Conservation (phyloP, 139 green algal species). For the Chlamydomonas schloesseri region DNA sequence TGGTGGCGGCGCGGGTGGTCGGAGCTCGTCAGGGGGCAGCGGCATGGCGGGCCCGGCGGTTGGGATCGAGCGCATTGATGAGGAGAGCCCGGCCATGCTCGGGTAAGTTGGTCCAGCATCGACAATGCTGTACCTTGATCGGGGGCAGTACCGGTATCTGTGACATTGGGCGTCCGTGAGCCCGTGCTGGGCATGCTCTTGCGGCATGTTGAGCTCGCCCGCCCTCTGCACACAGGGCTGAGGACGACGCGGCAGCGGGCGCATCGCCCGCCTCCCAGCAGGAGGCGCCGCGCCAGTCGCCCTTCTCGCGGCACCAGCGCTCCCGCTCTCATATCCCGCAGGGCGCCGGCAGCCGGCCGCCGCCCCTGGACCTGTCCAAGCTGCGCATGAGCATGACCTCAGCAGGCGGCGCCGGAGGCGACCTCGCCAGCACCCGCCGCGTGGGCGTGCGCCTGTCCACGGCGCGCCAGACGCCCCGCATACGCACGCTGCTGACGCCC, state of each 20-base stretch:
- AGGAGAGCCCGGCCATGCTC: not conserved
- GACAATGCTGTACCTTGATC: too few species aligned
- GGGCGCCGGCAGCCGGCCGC: too few species aligned
- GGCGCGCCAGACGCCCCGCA: not conserved
- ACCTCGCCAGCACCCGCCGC: conserved; percentile 11
- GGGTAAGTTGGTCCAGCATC: too few species aligned
- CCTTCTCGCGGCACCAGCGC: not conserved
- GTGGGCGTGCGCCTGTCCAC: conserved; percentile 9
- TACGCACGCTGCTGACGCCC: conserved; percentile 21
- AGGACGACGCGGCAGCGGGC: not conserved
- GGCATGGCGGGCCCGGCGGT: not conserved
- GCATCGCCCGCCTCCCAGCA: not conserved
- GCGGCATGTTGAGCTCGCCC: too few species aligned
- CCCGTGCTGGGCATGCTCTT: too few species aligned
- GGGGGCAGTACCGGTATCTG: too few species aligned
- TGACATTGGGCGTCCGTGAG: too few species aligned
- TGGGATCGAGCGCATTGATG: conserved; percentile 3
- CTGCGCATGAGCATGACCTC: conserved; percentile 6
- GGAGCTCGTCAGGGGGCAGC: not conserved
- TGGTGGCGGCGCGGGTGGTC: not conserved
- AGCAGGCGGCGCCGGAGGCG: not conserved
- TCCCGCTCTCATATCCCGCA: not conserved
- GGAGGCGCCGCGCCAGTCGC: not conserved
- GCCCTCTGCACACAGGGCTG: not conserved
- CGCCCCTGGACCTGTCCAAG: conserved; percentile 20